These are phyloP conservation scores for Cylindrotheca fusiformis DNA, from an alignment of 108 stramenopile genomes.

Conservation along the genomic window DNA sequence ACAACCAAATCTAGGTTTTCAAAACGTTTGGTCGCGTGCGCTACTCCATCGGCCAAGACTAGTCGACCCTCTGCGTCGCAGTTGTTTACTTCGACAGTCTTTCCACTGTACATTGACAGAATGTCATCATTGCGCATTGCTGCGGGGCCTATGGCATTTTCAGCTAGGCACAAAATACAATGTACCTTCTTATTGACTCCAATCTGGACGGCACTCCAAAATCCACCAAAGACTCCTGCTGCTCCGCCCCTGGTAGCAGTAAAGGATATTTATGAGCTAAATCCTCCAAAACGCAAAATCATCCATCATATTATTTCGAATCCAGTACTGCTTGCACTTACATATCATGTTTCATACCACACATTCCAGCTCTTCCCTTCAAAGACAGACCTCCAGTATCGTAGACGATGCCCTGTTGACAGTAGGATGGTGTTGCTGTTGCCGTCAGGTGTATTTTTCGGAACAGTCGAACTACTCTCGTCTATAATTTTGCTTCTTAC, in stretches of 20 bases:
- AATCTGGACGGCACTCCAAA: conserved; percentile 53
- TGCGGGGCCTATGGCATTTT: conserved; percentile 77
- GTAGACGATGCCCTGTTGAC: conserved; percentile 69
- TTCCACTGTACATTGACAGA: conserved; percentile 44
- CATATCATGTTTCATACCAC: conserved; percentile 67
- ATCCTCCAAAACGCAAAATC: not conserved
- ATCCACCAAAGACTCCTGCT: conserved; percentile 81
- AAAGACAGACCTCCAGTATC: conserved; percentile 86
- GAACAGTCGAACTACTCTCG: not conserved
- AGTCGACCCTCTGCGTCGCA: conserved; percentile 90
- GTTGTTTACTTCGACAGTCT: conserved; percentile 68
- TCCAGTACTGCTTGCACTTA: no score
- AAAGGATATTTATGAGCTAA: conserved; percentile 33
- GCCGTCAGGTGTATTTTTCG: not conserved
- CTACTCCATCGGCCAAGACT: conserved; percentile 80
- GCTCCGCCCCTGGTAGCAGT: conserved; percentile 54
- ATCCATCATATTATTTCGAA: not conserved
- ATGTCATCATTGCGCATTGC: conserved; percentile 86
- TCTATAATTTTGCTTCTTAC: not conserved
- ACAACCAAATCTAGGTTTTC: conserved; percentile 56
- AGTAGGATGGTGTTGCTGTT: not conserved
- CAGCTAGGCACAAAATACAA: conserved; percentile 73
- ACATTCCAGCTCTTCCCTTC: conserved; percentile 47
- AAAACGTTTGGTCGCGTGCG: conserved; percentile 71
- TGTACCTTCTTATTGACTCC: conserved; percentile 28